A percentile compares a stretch with the other conserved stretches of the same genome.
These are phyloP conservation scores for Clarkia xantiana DNA, from an alignment of 345 rosid species.

Conservation along the genomic window DNA sequence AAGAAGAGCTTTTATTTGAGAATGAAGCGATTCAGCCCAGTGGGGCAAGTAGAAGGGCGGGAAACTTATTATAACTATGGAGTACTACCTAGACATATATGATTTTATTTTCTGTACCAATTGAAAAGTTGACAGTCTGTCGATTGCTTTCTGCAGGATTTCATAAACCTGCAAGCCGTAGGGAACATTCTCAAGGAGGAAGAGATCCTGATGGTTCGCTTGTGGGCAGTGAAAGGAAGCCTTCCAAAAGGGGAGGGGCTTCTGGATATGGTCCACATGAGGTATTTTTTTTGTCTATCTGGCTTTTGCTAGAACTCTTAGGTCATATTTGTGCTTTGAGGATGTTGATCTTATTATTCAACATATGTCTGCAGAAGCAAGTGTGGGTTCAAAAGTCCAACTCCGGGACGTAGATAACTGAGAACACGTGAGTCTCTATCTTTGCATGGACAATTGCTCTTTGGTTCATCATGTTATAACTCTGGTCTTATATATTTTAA, in stretches of 20 bases:
- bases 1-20: neutral
- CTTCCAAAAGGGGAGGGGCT: conserved; percentile 21
- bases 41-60: no score
- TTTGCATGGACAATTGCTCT: no score
- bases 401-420: conserved; percentile 18
- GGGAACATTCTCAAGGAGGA: conserved; percentile 1
- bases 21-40: no score
- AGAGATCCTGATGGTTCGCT: conserved; percentile 7
- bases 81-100: neutral
- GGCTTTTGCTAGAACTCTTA: neutral
- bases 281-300: conserved; percentile 13
- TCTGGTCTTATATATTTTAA: no score
- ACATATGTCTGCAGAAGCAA: conserved; percentile 27
- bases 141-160: conserved; percentile 8
- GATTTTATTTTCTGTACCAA: neutral
- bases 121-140: neutral
- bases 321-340: neutral
- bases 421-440: no score
- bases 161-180: conserved; percentile 7
- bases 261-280: conserved; percentile 27
- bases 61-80: no score
- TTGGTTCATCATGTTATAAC: no score
- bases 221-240: conserved; percentile 11
- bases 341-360: neutral
- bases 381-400: conserved; percentile 43